Conservation (phyloP, 164 flowering plant species). For the Stephania japonica region DNA sequence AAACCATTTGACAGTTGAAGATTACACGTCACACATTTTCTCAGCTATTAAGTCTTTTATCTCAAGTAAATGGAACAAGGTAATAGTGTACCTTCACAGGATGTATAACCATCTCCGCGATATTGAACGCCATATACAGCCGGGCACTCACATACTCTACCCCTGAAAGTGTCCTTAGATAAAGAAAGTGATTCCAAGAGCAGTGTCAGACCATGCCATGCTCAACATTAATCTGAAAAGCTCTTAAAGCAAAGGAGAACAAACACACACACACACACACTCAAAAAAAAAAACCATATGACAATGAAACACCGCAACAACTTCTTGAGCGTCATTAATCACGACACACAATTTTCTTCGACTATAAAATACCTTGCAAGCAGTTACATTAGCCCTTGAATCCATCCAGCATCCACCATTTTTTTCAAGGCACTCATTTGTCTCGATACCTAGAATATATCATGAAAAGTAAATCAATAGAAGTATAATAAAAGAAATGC, state of each 20-base stretch:
- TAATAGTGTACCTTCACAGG: constrained; percentile 53
- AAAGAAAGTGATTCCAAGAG: constrained; percentile 8
- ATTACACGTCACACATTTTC: neutral
- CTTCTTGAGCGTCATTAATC: neutral
- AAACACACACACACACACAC: too few species aligned
- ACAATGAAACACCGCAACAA: neutral
- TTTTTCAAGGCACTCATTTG: constrained; percentile 76
- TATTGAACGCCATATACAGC: constrained; percentile 67
- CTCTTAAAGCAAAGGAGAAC: neutral
- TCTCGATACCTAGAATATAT: constrained; percentile 55
- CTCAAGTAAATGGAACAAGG: neutral
- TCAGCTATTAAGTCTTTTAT: neutral
- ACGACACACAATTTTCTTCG: neutral
- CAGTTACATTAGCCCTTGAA: constrained; percentile 41
- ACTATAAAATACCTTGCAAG: constrained; percentile 61
- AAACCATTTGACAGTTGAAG: neutral
- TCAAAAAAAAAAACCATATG: too few species aligned
- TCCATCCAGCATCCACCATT: constrained; percentile 91
- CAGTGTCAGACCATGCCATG: neutral
- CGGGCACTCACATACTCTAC: constrained; percentile 88
- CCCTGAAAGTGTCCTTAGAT: constrained; percentile 81
- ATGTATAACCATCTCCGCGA: constrained; percentile 74
- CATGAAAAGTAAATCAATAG: neutral
- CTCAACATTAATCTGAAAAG: neutral
- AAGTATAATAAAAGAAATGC: neutral